Conservation (phyloP, 2,329 filamentous ascomycete genomes). For the Dothideomycetes sp. region DNA sequence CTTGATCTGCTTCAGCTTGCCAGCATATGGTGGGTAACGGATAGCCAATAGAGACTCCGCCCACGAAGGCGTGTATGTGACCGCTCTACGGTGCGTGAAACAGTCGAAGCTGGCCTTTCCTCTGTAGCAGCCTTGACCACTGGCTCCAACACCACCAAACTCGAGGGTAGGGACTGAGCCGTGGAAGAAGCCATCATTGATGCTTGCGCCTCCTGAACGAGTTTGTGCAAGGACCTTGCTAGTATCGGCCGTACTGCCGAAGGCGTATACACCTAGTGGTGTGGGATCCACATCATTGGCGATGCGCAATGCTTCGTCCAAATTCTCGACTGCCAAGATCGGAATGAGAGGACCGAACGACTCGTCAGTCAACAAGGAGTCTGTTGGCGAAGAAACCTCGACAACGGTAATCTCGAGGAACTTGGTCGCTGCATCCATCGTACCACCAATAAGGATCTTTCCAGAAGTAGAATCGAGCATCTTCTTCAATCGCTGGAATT, state of each 20-base stretch:
- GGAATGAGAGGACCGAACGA: slow-evolving; percentile 89
- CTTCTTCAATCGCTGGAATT: slow-evolving; percentile 75
- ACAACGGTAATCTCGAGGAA: slow-evolving; percentile 93
- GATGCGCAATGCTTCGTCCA: slow-evolving; percentile 77
- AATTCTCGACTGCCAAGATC: slow-evolving; percentile 62
- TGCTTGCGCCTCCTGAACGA: slow-evolving; percentile 38
- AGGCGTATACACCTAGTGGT: slow-evolving; percentile 73
- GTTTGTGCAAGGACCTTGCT: slow-evolving; percentile 45
- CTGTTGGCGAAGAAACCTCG: slow-evolving; percentile 62
- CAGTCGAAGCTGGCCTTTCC: slow-evolving; percentile 63
- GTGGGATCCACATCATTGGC: slow-evolving; percentile 75
- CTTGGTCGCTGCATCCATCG: slow-evolving; percentile 64
- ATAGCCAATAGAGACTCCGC: slow-evolving; percentile 55
- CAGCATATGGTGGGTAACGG: slow-evolving; percentile 52
- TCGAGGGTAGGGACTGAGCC: slow-evolving; percentile 58
- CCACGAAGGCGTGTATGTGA: slow-evolving; percentile 56
- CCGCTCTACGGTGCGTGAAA: slow-evolving; percentile 51
- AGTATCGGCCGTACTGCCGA: slow-evolving; percentile 71
- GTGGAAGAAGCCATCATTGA: slow-evolving; percentile 56
- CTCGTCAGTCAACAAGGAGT: slow-evolving; percentile 71
- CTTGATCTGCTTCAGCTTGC: slow-evolving; percentile 42
- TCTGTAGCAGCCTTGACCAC: slow-evolving; percentile 65
- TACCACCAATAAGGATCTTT: slow-evolving; percentile 77
- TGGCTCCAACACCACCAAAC: slow-evolving; percentile 77
- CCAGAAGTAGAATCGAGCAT: slow-evolving; percentile 81